Conservation (phyloP, 495 filamentous ascomycete species). For the Aspergillus conjunctus region DNA sequence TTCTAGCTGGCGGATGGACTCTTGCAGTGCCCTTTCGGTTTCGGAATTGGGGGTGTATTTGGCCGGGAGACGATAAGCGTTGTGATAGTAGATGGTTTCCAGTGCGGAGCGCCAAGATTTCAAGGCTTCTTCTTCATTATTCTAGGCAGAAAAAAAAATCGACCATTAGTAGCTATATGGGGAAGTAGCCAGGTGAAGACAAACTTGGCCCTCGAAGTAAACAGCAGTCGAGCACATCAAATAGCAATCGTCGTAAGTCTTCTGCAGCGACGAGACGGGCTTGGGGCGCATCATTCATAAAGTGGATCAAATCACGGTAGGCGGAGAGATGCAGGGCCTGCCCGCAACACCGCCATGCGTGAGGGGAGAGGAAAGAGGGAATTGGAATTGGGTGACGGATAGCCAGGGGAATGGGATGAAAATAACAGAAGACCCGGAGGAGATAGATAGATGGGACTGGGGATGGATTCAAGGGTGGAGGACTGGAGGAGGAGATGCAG, state of each 20-base stretch:
- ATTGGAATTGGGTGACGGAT: constrained; percentile 2
- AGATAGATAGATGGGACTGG: neutral
- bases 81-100: constrained; percentile 87
- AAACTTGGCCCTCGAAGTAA: constrained; percentile 89
- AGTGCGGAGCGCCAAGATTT: constrained; percentile 90
- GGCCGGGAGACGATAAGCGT: constrained; percentile 70
- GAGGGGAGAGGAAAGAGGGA: constrained; percentile 9
- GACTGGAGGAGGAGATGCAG: neutral
- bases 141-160: constrained; percentile 48
- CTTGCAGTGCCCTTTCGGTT: constrained; percentile 80
- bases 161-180: constrained; percentile 4
- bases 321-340: constrained; percentile 26
- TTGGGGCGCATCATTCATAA: constrained; percentile 77
- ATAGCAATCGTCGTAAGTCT: constrained; percentile 96
- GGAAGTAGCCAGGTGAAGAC: constrained; percentile 10
- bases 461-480: neutral
- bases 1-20: constrained; percentile 80
- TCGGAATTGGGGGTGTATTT: constrained; percentile 75
- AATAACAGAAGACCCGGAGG: constrained; percentile 27
- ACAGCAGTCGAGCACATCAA: constrained; percentile 91
- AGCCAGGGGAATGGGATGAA: constrained; percentile 24
- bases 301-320: constrained; percentile 9
- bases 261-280: constrained; percentile 80
- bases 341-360: constrained; percentile 27
- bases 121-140: constrained; percentile 89